Conservation (phyloP, 2,329 filamentous ascomycete genomes). For the Penicillium sp. region DNA sequence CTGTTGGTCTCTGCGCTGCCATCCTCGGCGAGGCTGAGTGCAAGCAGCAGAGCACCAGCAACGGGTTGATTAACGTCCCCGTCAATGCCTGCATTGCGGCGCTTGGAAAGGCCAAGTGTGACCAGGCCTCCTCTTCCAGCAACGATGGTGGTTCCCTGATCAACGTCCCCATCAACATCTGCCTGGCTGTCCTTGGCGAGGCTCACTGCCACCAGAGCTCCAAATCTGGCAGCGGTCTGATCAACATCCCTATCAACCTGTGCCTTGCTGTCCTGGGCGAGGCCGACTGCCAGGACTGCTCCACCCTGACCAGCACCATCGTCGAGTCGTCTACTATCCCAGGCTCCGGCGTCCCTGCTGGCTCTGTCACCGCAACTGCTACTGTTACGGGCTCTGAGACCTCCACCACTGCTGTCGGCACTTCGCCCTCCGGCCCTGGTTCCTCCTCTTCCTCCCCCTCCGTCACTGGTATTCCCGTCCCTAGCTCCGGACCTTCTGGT, state of each 20-base stretch:
- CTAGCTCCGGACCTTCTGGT: slow-evolving; percentile 13
- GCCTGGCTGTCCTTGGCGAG: slow-evolving; percentile 39
- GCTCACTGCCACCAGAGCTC: slow-evolving; percentile 33
- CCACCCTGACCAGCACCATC: slow-evolving; percentile 13
- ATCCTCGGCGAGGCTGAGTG: slow-evolving; percentile 36
- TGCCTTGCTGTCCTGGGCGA: slow-evolving; percentile 37
- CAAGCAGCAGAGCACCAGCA: slow-evolving; percentile 26
- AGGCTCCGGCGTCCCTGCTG: slow-evolving; percentile 1
- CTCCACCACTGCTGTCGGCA: slow-evolving; percentile 5
- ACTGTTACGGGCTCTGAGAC: slow-evolving; percentile 13
- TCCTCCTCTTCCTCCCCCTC: neutral
- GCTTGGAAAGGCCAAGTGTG: slow-evolving; percentile 8
- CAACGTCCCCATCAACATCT: slow-evolving; percentile 34
- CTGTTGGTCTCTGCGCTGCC: slow-evolving; percentile 32
- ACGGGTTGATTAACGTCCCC: slow-evolving; percentile 35
- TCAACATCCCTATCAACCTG: slow-evolving; percentile 38
- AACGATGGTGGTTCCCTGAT: slow-evolving; percentile 29
- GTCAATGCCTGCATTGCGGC: slow-evolving; percentile 31
- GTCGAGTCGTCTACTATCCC: neutral
- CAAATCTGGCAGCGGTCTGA: slow-evolving; percentile 26
- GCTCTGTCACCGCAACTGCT: slow-evolving; percentile 15
- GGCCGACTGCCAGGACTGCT: slow-evolving; percentile 31
- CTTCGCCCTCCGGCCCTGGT: slow-evolving; percentile 7
- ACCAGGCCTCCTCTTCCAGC: slow-evolving; percentile 18
- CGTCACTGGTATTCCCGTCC: neutral